A percentile compares a stretch with the other conserved stretches of the same genome.
These are phyloP conservation scores for Acanthamoeba triangularis DNA, from an alignment of 208 protist species.

Conservation along the genomic window DNA sequence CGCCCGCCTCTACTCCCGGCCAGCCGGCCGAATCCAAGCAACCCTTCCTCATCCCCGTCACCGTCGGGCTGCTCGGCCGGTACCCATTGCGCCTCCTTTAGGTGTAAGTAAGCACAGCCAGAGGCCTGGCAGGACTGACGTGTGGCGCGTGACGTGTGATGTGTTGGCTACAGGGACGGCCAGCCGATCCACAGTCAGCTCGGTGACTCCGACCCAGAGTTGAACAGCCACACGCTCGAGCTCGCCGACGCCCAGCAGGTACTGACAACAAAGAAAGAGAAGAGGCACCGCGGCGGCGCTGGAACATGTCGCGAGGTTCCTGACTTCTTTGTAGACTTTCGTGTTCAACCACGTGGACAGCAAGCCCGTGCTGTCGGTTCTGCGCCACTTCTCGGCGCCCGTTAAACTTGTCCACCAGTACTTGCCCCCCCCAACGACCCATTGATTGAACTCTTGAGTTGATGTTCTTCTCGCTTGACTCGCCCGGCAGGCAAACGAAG, in stretches of 20 bases:
- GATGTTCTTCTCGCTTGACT: not conserved
- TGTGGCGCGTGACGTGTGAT: not conserved
- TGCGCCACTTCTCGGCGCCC: slow-evolving; percentile 2
- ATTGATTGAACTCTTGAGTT: not conserved
- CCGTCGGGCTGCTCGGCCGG: not conserved
- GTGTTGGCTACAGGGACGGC: not conserved
- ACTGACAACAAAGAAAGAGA: not conserved
- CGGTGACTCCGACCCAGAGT: not conserved
- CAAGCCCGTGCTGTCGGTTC: not conserved
- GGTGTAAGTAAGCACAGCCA: not conserved
- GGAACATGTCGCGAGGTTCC: not conserved
- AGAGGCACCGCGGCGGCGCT: not conserved
- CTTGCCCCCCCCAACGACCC: not conserved
- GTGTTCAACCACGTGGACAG: not conserved
- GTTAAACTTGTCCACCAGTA: not conserved
- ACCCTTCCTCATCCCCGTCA: slow-evolving; percentile 34
- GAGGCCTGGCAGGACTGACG: not conserved
- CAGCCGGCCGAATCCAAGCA: not conserved
- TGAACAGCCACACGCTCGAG: not conserved
- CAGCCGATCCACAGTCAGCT: not conserved
- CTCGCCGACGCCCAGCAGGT: not conserved
- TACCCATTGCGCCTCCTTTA: not conserved
- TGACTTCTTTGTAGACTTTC: not conserved
- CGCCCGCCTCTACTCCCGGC: not conserved
- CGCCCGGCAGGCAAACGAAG: not conserved